Evolutionary conservation across 352 stramenopile species (phyloP), one percentile per base, ranked within the genome.

Genomic region (Elongisporangium prolatum): DNA sequence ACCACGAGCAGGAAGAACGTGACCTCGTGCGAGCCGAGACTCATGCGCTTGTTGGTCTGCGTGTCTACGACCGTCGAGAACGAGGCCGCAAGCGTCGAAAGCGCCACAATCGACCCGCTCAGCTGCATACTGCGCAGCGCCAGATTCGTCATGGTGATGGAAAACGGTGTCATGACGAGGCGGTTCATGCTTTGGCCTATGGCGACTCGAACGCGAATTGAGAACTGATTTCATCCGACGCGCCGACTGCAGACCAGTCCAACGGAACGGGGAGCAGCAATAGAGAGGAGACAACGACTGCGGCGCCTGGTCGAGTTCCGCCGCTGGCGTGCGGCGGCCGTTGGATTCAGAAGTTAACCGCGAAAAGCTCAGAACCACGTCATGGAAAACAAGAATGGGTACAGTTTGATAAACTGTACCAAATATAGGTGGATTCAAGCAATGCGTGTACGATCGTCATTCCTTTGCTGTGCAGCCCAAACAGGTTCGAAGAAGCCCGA

Each of bases 81-180:
- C 3, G 25, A 28, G 2, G 57, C 59, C 20, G 62, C 70, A 49
- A 71, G 61, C n/a, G 56, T 61, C 6, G 56, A 18, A 28, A 77
- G 49, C 18, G 68, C 49, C 4, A 76, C 54, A 52, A 82, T 20
- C 57, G 72, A 72, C 14, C 58, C 59, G 14, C 67, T 4, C 44
- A 71, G 48, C 49, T 82, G 72, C 18, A 75, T 20, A 16, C 57
- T 50, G 1, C 72, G 70, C 8, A 79, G 62, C 25, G 56, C 4
- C 20, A 68, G 70, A 44, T 52, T 65, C 17, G 57, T 16, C 18
- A 68, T 57, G 11, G 65, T 69, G 34, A 75, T 61, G n/a, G 40
- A 44, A 37, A 69, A 68, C 18, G 70, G 70, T 24, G 65, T 51
- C 58, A 82, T 63, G 9, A 38, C 22, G 16, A 67, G 7, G 52